Evolutionary conservation across 169 alveolate genomes (phyloP).

Genomic region (Cyclospora cayetanensis): DNA sequence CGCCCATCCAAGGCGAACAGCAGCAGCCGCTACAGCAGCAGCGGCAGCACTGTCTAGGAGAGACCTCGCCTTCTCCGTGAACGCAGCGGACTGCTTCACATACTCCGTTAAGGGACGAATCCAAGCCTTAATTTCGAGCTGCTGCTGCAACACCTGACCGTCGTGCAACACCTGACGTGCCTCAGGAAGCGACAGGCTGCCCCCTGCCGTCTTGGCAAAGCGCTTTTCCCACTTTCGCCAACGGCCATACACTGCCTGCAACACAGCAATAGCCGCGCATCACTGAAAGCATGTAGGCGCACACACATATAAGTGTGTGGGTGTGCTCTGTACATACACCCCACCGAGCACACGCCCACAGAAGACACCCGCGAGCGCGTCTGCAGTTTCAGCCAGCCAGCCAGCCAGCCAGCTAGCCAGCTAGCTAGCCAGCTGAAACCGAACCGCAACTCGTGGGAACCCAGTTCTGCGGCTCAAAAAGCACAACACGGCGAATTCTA

Average conservation of each 20-base stretch:
- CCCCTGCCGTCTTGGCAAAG: constrained; percentile 58
- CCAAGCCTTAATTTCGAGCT: constrained; percentile 60
- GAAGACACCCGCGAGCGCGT: too few species aligned
- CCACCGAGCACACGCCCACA: too few species aligned
- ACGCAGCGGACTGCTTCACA: constrained; percentile 50
- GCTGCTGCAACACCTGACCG: constrained; percentile 68
- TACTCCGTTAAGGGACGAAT: constrained; percentile 35
- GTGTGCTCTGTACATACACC: too few species aligned
- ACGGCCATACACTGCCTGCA: constrained; percentile 69
- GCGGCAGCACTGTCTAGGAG: constrained; percentile 70
- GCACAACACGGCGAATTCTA: too few species aligned
- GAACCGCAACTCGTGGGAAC: too few species aligned
- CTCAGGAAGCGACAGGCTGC: constrained; percentile 67
- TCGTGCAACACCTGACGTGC: constrained; percentile 69
- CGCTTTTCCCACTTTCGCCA: constrained; percentile 74
- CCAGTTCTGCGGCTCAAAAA: too few species aligned
- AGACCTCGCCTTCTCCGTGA: constrained; percentile 50
- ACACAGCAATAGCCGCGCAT: not conserved
- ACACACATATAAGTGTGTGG: too few species aligned
- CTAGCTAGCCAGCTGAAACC: too few species aligned
- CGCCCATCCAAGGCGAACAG: constrained; percentile 67
- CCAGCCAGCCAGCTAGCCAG: too few species aligned
- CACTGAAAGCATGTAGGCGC: not conserved
- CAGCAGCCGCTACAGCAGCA: constrained; percentile 69
- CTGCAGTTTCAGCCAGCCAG: too few species aligned